Evolutionary conservation across 2,329 filamentous ascomycete genomes (phyloP).

Genomic region (Paecilomyces dactylethromorphus): DNA sequence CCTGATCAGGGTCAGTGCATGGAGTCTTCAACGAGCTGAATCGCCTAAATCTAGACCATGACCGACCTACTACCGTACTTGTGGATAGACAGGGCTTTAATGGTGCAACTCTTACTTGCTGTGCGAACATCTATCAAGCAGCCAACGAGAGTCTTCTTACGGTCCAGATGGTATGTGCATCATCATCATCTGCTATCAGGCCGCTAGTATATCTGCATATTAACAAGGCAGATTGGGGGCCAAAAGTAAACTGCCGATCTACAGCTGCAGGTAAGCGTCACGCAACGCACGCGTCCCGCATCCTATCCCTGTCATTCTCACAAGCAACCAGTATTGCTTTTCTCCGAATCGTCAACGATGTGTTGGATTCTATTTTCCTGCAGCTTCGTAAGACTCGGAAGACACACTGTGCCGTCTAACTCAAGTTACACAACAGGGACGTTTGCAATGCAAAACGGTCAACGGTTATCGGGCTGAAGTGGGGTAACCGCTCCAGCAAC

Average conservation of each 20-base stretch:
- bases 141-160: background rate
- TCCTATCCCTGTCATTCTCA: background rate
- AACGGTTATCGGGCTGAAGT: background rate
- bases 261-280: background rate
- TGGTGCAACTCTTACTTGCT: too few species aligned
- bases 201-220: too few species aligned
- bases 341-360: too few species aligned
- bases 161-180: background rate
- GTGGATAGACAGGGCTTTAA: too few species aligned
- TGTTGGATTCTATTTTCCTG: background rate
- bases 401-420: too few species aligned
- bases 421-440: background rate
- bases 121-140: too few species aligned
- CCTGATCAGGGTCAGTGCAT: too few species aligned
- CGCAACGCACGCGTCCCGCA: background rate
- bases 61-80: too few species aligned
- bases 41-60: too few species aligned
- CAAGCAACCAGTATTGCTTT: too few species aligned
- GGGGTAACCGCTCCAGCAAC: background rate
- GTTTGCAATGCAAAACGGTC: background rate
- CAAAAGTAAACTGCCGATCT: background rate
- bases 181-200: too few species aligned
- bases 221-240: background rate
- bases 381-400: background rate
- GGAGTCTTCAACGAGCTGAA: too few species aligned